These are phyloP conservation scores for Penicillium digitatum DNA, from an alignment of 2,329 filamentous ascomycete species.

Conservation along the genomic window DNA sequence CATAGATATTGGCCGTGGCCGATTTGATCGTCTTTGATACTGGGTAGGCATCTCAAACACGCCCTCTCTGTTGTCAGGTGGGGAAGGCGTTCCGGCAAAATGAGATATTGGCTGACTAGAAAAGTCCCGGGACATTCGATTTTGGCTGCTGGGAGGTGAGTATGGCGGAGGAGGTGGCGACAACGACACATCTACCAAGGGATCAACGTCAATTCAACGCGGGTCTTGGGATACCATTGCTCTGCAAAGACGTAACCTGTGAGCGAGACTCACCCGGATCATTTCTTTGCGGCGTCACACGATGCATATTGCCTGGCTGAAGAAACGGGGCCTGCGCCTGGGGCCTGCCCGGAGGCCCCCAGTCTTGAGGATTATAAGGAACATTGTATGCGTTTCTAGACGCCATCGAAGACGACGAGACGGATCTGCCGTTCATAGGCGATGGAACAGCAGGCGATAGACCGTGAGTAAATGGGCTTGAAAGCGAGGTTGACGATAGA, in stretches of 20 bases:
- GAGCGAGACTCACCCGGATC: slow-evolving; percentile 31
- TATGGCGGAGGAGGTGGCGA: slow-evolving; percentile 40
- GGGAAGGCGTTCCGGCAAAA: slow-evolving; percentile 15
- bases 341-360: slow-evolving; percentile 40
- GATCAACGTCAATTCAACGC: slow-evolving; percentile 6
- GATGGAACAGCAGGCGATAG: slow-evolving; percentile 38
- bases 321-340: slow-evolving; percentile 29
- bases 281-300: slow-evolving; percentile 26
- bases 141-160: slow-evolving; percentile 35
- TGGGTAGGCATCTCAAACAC: slow-evolving; percentile 21
- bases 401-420: slow-evolving; percentile 43
- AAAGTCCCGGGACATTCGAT: slow-evolving; percentile 12
- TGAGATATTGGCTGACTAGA: slow-evolving; percentile 16
- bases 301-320: slow-evolving; percentile 29
- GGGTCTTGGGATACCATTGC: background rate
- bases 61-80: slow-evolving; percentile 14
- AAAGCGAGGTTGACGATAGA: slow-evolving; percentile 43
- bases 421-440: slow-evolving; percentile 33
- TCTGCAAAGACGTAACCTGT: background rate
- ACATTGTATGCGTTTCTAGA: slow-evolving; percentile 43
- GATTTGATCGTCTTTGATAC: slow-evolving; percentile 26
- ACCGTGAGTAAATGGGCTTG: slow-evolving; percentile 42
- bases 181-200: slow-evolving; percentile 25
- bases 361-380: slow-evolving; percentile 50
- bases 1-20: slow-evolving; percentile 35